Evolutionary conservation across 768 basidiomycete genomes (phyloP), one percentile per base, ranked within the genome.

Genomic region (Sarcomyxa edulis): DNA sequence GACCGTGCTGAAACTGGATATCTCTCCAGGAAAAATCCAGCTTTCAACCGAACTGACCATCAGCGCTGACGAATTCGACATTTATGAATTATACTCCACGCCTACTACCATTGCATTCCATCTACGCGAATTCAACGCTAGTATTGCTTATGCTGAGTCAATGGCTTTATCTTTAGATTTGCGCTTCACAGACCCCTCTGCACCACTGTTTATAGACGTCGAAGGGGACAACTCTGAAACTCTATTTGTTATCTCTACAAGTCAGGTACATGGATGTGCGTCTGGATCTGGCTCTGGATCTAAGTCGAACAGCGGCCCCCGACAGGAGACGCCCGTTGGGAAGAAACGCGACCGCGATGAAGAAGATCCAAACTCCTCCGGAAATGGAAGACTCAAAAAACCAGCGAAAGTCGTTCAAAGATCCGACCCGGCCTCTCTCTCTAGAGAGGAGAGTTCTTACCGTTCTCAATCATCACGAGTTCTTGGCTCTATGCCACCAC

Each of bases 111-210:
- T 92, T 36, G 79, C 78, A 1, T 89, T 91, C 48, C 88, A 90
- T 59, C 60, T 92, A 20, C 77, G 83, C 25, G 89, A 92, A 61
- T 89, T 92, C 60, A 87, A 80, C 43, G 88, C 88, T 5, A 84
- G 85, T 1, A 80, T 89, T 39, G 70, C 79, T 6, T 89, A 81
- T 54, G 85, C 86, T 1, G 88, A 91, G 50, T 74, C 79, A 3
- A 76, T 78, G 61, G 64, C 74, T 8, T 62, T 79, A 25, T 53
- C 77, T 5, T 67, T 91, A 15, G 78, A 83, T 36, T 64, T 92
- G 37, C 76, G 80, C 6, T 89, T 91, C 59, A 89, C 84, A 0
- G 77, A 85, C 44, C 77, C 85, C 3, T 68, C 74, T 10, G 71
- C 73, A 8, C 86, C 89, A 7, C 62, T 92, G n/a, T 84, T 78